Base-by-base conservation (phyloP, 768 basidiomycete species). In the Suillus bovinus region DNA sequence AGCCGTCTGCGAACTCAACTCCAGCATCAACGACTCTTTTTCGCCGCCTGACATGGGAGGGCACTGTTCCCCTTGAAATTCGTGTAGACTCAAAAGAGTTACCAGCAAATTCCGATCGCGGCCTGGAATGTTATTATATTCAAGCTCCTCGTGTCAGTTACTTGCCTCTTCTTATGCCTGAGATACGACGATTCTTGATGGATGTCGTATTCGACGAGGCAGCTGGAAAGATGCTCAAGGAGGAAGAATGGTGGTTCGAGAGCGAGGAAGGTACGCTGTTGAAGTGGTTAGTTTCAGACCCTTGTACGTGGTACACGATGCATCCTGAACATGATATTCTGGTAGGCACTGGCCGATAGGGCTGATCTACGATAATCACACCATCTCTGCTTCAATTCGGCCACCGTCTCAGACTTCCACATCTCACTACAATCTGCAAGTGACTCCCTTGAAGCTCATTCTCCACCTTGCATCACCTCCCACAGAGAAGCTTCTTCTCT, bases 211-310 rank as follows among this genome's bases (percentile, higher is more conserved):
- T 98, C 69, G 94, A 97, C 71, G 94, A 96, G 69, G 82, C 85
- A 39, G 88, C 89, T 34, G 86, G 87, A 5, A 88, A 87, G 63
- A 69, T 81, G 11, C 76, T 96, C 63, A 91, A 90, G 70, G 93
- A 95, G 66, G 91, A 93, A 61, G 91, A 96, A 58, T 94, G 96
- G 92, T 99, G 96, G 97, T 97, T 99, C 74, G 94, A 97, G 76
- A 90, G 88, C 64, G 90, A 91, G 59, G 90, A 87, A 66, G 92
- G 93, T 34, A 84, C 82, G 7, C 71, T 91, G 55, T 81, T 96
- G 68, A 93, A 94, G 78, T 98, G 96, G 96, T 96, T 61, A 64
- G 86, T 81, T 50, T 17, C 60, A 47, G 58, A 50, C 29, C 31
- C 55, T 34, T n/a, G 60, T 59, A 34, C 6, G 20, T 34, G 41